Evolutionary conservation across 148 eudicot species (phyloP), one percentile per base, ranked within the genome.

Genomic region (Camellia sinensis): DNA sequence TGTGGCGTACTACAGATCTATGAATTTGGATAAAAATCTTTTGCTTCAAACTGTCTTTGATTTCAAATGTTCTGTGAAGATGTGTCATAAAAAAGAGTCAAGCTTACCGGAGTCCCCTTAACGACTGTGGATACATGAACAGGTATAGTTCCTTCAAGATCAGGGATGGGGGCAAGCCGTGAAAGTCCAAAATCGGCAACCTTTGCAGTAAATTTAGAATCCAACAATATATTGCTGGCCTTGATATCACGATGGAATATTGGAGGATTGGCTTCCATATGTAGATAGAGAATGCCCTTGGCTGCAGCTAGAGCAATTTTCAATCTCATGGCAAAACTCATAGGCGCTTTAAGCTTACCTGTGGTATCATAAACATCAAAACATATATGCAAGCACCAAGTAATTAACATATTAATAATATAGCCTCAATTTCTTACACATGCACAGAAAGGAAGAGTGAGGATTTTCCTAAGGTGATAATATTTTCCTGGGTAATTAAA

Each of bases 121-220:
- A 94, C 98, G 29, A 91, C 90, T 70, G 97, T 95, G 7, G 97
- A 93, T 37, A 95, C 89, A 76, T 95, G 93, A 84, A 79, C 83
- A 41, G 97, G 94, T 44, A 82, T 61, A 76, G 64, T 66, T 44
- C 97, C 98, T 80, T 88, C 92, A 50, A 76, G 52, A 52, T 91
- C 96, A 0, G 93, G 87, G 73, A 90, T 85, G n/a, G 98, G 96
- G 79, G 96, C 97, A 15, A 95, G 93, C n/a, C 90, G 84, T 74
- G 98, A 95, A 48, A 95, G 84, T 83, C 98, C 98, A 82, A 95
- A 95, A 85, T 95, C 98, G 80, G 98, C 90, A 78, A 93, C 98
- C 67, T 95, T 95, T 7, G 97, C 96, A 59, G 62, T 90, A 52
- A 83, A 83, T 19, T 83, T 88, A 5, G 94, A 82, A 86, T 95